Percentiles rank a stretch among this genome's conserved stretches.
Conservation (phyloP, 2,329 filamentous ascomycete species). For the Rutstroemia sp. region DNA sequence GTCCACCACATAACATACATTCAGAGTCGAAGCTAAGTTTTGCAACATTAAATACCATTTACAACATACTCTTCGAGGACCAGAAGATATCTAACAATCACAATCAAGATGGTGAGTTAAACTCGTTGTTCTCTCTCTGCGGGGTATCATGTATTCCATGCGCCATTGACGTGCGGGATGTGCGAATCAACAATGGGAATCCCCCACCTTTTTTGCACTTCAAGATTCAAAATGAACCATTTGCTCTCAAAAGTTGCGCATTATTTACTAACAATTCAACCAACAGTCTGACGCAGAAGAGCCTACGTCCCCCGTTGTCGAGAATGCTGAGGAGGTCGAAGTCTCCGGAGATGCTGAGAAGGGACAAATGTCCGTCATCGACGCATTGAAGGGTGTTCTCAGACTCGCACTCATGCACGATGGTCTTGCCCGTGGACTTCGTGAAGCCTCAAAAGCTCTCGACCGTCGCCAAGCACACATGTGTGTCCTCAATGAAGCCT, state of each 20-base stretch:
- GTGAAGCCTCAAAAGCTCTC: slow-evolving; percentile 97
- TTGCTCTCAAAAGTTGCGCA: background rate
- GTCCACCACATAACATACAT: background rate
- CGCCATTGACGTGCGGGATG: background rate
- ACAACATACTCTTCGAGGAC: slow-evolving; percentile 28
- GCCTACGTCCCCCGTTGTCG: slow-evolving; percentile 79
- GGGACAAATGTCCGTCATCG: slow-evolving; percentile 95
- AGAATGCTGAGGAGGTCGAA: slow-evolving; percentile 84
- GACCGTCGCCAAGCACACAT: slow-evolving; percentile 99
- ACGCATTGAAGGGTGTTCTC: slow-evolving; percentile 97
- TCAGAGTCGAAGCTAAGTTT: slow-evolving; percentile 9
- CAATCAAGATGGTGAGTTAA: slow-evolving; percentile 15
- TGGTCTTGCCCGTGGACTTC: slow-evolving; percentile 95
- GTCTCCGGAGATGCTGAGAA: slow-evolving; percentile 85
- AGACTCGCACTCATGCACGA: slow-evolving; percentile 99
- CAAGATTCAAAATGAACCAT: slow-evolving; percentile 3
- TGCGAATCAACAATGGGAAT: background rate
- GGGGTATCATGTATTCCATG: background rate
- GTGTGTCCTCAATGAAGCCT: slow-evolving; percentile 99
- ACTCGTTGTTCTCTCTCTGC: background rate
- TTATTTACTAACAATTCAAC: background rate
- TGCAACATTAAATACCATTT: slow-evolving; percentile 11
- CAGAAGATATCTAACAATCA: slow-evolving; percentile 21
- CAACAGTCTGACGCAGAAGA: slow-evolving; percentile 99
- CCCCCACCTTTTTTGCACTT: background rate